A percentile compares a stretch with the other conserved stretches of the same genome.
phyloP scores from a whole-genome alignment of 257 asterid species.

The Solanum sparsipilum region DNA sequence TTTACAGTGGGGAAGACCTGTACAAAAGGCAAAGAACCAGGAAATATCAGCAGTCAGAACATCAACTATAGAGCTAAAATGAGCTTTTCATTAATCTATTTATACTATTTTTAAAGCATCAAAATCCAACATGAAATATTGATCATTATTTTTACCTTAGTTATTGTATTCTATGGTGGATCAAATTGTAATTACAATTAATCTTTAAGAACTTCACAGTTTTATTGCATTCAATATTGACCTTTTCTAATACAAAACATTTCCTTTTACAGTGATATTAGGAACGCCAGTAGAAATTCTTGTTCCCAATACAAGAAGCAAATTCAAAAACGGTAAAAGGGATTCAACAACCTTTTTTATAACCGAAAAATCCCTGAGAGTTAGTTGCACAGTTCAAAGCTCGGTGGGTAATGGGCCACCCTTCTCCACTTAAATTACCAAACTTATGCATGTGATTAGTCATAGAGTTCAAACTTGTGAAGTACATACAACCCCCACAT shows the following conservation, averaged over 20 bases:
- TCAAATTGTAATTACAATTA: not conserved
- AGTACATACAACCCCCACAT: not conserved
- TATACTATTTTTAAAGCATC: not conserved
- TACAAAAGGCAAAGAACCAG: constrained; percentile 7
- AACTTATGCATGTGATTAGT: not conserved
- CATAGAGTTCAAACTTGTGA: not conserved
- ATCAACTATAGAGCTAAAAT: not conserved
- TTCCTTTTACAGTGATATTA: not conserved
- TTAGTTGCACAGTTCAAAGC: not conserved
- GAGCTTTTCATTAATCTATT: not conserved
- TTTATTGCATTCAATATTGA: not conserved
- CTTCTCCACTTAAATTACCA: not conserved
- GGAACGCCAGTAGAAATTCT: not conserved
- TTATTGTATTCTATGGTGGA: not conserved
- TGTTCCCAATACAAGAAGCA: not conserved
- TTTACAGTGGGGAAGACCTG: constrained; percentile 87
- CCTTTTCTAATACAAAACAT: not conserved
- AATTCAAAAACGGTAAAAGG: not conserved
- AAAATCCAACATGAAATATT: not conserved
- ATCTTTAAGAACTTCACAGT: not conserved
- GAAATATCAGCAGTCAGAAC: not conserved
- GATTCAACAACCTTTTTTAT: not conserved
- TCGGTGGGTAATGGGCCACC: not conserved
- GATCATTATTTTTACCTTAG: not conserved
- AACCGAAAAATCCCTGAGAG: not conserved